Conservation (phyloP, 768 basidiomycete species). For the Tubosaeta brunneosetosa region DNA sequence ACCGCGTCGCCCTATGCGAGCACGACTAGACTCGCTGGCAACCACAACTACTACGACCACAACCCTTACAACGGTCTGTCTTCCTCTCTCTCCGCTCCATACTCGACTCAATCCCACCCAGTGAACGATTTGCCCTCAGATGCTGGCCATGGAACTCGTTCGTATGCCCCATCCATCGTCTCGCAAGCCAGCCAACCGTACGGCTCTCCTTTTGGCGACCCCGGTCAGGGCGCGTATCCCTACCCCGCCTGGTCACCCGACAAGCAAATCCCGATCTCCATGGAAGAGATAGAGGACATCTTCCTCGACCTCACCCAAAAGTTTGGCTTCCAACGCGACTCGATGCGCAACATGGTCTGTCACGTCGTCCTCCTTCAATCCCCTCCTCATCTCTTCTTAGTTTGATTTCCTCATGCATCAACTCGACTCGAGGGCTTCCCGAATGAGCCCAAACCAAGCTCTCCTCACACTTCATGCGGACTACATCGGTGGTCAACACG, state of each 20-base stretch:
- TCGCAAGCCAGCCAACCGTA: constrained; percentile 57
- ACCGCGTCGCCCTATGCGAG: constrained; percentile 54
- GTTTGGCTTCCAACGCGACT: constrained; percentile 96
- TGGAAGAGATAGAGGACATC: constrained; percentile 98
- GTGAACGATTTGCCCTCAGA: constrained; percentile 28
- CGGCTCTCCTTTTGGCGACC: constrained; percentile 57
- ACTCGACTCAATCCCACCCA: constrained; percentile 5
- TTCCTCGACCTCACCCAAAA: constrained; percentile 97
- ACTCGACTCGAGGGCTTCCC: constrained; percentile 95
- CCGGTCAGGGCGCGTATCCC: constrained; percentile 54
- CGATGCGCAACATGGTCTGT: constrained; percentile 89
- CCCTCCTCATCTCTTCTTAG: constrained; percentile 35
- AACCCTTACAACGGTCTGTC: constrained; percentile 20
- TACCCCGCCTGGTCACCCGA: constrained; percentile 96
- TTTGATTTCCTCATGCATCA: constrained; percentile 98
- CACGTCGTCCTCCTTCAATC: not conserved
- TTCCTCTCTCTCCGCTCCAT: not conserved
- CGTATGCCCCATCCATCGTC: constrained; percentile 54
- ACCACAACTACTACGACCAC: constrained; percentile 33
- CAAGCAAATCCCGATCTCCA: constrained; percentile 91
- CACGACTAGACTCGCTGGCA: constrained; percentile 50
- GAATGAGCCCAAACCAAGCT: constrained; percentile 96
- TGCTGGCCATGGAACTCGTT: constrained; percentile 32
- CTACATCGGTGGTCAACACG: constrained; percentile 97
- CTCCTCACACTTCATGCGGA: constrained; percentile 96